Evolutionary conservation across 139 green algal species (phyloP).

Genomic region (Coelastrella sp.): DNA sequence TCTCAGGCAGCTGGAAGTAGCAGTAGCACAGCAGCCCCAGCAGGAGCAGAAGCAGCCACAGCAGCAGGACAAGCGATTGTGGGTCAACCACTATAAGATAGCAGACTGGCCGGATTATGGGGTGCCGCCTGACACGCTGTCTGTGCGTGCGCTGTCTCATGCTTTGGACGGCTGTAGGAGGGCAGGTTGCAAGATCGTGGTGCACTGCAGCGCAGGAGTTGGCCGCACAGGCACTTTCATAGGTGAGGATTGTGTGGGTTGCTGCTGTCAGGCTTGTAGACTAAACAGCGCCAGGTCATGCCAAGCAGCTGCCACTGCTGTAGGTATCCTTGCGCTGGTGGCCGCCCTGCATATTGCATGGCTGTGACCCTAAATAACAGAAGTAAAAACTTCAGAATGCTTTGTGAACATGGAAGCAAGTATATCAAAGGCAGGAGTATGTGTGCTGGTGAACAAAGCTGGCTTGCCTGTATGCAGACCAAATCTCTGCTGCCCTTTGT

Average conservation of each 20-base stretch:
- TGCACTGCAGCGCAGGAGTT: conserved; percentile 89
- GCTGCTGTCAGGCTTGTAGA: background rate
- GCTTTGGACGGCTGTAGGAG: conserved; percentile 52
- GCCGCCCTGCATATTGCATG: no score
- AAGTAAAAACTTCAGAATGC: no score
- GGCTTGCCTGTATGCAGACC: no score
- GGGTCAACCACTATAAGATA: conserved; percentile 68
- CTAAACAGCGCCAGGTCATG: no score
- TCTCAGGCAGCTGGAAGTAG: conserved; percentile 31
- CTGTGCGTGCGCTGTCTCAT: conserved; percentile 59
- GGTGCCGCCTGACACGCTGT: conserved; percentile 55
- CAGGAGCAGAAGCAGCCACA: background rate
- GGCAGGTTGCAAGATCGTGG: conserved; percentile 51
- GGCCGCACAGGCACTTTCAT: conserved; percentile 81
- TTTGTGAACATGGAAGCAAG: no score
- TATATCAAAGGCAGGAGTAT: no score
- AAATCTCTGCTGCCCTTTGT: background rate
- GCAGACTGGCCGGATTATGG: conserved; percentile 76
- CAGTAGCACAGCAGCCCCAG: background rate
- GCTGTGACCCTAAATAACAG: no score
- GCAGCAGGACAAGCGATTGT: background rate
- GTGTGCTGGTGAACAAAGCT: no score
- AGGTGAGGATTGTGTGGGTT: background rate
- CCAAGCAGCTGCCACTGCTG: no score
- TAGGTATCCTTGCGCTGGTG: no score